A percentile compares a stretch with the other conserved stretches of the same genome.
These are phyloP conservation scores for Pyrrhoderma noxium DNA, from an alignment of 1,284 basidiomycete genomes.

Conservation along the genomic window DNA sequence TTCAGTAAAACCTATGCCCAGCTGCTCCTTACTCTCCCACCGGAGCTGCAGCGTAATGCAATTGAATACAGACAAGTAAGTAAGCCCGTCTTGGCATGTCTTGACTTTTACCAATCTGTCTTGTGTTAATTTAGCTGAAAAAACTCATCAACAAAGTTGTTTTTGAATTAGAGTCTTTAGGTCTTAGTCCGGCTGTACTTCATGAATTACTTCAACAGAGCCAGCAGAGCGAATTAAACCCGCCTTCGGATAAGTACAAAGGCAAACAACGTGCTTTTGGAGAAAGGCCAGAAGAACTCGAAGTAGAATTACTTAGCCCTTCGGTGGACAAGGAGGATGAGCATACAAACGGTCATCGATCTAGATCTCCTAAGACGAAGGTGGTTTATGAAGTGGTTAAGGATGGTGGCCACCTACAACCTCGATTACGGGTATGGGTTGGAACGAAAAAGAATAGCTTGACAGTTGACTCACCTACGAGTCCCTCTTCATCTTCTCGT, in stretches of 20 bases:
- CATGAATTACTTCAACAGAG: constrained; percentile 37
- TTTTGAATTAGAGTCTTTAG: constrained; percentile 72
- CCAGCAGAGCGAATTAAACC: constrained; percentile 14
- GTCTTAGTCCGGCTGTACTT: constrained; percentile 59
- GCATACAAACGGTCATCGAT: background rate
- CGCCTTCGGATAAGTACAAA: constrained; percentile 10
- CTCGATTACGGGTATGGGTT: constrained; percentile 46
- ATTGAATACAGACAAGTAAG: constrained; percentile 82
- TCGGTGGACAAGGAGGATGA: background rate
- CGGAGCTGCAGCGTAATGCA: constrained; percentile 67
- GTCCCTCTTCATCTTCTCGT: background rate
- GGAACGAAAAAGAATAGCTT: constrained; percentile 5
- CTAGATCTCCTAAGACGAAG: constrained; percentile 10
- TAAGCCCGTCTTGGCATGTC: background rate
- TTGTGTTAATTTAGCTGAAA: constrained; percentile 58
- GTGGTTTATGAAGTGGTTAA: constrained; percentile 44
- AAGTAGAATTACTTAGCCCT: background rate
- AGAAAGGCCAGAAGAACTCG: constrained; percentile 15
- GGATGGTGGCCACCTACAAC: constrained; percentile 43
- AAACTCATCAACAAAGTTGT: constrained; percentile 88
- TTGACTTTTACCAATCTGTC: background rate
- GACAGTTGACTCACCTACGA: background rate
- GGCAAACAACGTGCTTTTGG: constrained; percentile 18
- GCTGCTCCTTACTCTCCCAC: constrained; percentile 64
- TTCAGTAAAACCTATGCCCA: constrained; percentile 75